Conservation (phyloP, 495 filamentous ascomycete genomes). For the Trichoderma parareesei region DNA sequence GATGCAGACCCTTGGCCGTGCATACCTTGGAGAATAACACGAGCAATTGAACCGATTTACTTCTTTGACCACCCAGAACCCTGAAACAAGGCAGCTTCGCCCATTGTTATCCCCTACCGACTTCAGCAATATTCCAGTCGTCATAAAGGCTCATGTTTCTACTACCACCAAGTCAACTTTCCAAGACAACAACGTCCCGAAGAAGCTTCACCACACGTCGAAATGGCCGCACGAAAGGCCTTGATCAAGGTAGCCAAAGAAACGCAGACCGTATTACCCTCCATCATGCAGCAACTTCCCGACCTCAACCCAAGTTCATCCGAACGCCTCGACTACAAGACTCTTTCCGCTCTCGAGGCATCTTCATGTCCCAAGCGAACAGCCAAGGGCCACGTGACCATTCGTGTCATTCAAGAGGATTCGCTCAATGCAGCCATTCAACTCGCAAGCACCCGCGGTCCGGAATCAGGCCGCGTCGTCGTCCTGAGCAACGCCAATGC, state of each 20-base stretch:
- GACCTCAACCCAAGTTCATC: too few relatives aligned
- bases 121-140: too few relatives aligned
- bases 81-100: too few relatives aligned
- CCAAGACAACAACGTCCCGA: too few relatives aligned
- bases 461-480: slow-evolving; percentile 30
- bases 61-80: background rate
- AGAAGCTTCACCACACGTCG: too few relatives aligned
- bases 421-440: slow-evolving; percentile 15
- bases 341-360: slow-evolving; percentile 15
- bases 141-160: too few relatives aligned
- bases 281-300: too few relatives aligned
- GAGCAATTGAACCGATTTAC: slow-evolving; percentile 11
- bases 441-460: background rate
- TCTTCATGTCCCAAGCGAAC: slow-evolving; percentile 16
- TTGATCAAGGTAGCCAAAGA: too few relatives aligned
- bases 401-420: slow-evolving; percentile 7
- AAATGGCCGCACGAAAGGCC: too few relatives aligned
- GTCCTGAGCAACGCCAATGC: slow-evolving; percentile 57
- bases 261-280: too few relatives aligned
- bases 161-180: too few relatives aligned
- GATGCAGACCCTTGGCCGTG: background rate
- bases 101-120: too few relatives aligned
- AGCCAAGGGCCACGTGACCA: slow-evolving; percentile 8
- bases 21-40: background rate
- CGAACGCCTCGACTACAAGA: background rate